A percentile compares a stretch with the other conserved stretches of the same genome.
Evolutionary conservation across 2,329 filamentous ascomycete genomes (phyloP).

Genomic region (Colletotrichum sp.): DNA sequence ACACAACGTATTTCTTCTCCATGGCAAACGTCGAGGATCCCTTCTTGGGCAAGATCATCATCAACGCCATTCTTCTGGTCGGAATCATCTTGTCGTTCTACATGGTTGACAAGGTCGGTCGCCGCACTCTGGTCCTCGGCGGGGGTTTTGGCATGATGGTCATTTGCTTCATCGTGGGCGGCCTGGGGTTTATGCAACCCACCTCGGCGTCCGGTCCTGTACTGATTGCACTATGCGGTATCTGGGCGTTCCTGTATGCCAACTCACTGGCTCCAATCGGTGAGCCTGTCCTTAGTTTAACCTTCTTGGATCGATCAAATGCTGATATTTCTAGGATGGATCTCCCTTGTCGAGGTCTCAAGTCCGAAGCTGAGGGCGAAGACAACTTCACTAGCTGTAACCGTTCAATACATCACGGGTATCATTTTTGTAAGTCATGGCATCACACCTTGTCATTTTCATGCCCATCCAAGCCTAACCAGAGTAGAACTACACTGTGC

Average conservation of each 20-base stretch:
- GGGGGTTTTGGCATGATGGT: not conserved
- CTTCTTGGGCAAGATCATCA: constrained; percentile 26
- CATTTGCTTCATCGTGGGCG: not conserved
- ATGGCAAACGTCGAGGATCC: constrained; percentile 25
- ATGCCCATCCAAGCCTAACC: not conserved
- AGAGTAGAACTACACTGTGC: not conserved
- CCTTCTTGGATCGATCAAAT: not conserved
- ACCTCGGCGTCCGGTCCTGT: constrained; percentile 10
- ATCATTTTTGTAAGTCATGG: not conserved
- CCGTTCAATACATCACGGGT: not conserved
- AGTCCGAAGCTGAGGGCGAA: not conserved
- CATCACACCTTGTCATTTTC: fast-evolving
- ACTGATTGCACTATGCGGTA: constrained; percentile 11
- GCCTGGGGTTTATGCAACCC: not conserved
- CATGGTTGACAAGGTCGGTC: constrained; percentile 24
- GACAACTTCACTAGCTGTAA: not conserved
- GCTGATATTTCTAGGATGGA: not conserved
- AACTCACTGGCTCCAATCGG: not conserved
- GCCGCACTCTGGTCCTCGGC: not conserved
- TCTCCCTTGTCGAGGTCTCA: not conserved
- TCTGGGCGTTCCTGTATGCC: not conserved
- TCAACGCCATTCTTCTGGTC: constrained; percentile 4
- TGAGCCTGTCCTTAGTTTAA: not conserved
- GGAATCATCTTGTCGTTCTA: constrained; percentile 23
- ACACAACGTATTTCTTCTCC: constrained; percentile 28